phyloP scores from a whole-genome alignment of 2,329 filamentous ascomycete genomes.

The Xylariales sp. region DNA sequence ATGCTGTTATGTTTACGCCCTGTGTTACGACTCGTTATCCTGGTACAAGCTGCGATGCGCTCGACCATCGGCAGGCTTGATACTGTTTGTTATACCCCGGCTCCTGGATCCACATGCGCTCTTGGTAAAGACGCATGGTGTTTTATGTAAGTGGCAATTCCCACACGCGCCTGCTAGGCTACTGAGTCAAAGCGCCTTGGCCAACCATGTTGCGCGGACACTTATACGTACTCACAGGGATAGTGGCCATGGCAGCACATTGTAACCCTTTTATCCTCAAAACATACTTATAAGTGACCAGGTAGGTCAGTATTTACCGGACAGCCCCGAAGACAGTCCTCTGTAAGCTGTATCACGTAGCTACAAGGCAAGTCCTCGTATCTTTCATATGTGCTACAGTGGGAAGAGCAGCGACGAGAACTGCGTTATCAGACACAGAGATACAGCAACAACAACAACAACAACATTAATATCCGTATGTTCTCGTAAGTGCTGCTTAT shows the following conservation, averaged over 20 bases:
- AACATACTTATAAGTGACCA: neutral
- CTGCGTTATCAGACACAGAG: conserved; percentile 30
- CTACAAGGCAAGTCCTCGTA: conserved; percentile 26
- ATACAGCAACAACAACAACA: conserved; percentile 13
- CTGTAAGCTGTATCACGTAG: conserved; percentile 6
- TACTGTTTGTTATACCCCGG: conserved; percentile 7
- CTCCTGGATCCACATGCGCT: conserved; percentile 22
- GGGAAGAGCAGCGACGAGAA: conserved; percentile 17
- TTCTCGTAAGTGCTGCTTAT: conserved; percentile 23
- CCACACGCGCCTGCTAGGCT: neutral
- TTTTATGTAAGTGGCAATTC: conserved; percentile 23
- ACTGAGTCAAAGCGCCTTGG: neutral
- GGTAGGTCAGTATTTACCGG: conserved; percentile 11
- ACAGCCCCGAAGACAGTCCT: neutral
- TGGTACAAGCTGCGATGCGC: neutral
- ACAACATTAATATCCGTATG: conserved; percentile 14
- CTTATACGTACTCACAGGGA: conserved; percentile 14
- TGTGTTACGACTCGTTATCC: conserved; percentile 4
- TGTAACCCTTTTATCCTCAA: neutral
- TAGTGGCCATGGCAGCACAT: conserved; percentile 5
- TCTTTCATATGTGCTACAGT: conserved; percentile 6
- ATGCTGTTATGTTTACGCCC: conserved; percentile 3
- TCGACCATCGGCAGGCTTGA: neutral
- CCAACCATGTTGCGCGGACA: neutral
- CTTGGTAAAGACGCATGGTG: conserved; percentile 14